These are phyloP conservation scores for Neurospora cerealis DNA, from an alignment of 495 filamentous ascomycete genomes.

Conservation along the genomic window DNA sequence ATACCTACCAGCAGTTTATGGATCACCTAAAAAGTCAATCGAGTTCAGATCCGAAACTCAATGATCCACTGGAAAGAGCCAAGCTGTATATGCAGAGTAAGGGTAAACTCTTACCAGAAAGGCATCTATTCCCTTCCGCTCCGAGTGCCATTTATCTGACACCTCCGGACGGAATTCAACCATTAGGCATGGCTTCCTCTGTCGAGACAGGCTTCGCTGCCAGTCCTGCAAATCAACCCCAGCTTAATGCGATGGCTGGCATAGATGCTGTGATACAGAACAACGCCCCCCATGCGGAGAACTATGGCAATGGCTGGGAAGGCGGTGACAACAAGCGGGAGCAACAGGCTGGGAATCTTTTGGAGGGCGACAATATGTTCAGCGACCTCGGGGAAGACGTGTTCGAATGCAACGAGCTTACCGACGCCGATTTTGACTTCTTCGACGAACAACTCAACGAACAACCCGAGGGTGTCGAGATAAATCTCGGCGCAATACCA, in stretches of 20 bases:
- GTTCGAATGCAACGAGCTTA: conserved; percentile 73
- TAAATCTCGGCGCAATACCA: conserved; percentile 18
- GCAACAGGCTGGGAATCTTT: conserved; percentile 24
- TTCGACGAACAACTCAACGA: conserved; percentile 66
- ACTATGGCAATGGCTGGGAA: conserved; percentile 26
- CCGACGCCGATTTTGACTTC: conserved; percentile 85
- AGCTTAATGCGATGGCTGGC: conserved; percentile 12
- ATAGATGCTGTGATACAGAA: conserved; percentile 17
- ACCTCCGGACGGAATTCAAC: conserved; percentile 64
- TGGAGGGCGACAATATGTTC: conserved; percentile 54
- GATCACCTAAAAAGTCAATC: too few relatives aligned
- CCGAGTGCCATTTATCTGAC: conserved; percentile 80
- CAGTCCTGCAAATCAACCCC: conserved; percentile 35
- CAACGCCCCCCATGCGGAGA: conserved; percentile 7
- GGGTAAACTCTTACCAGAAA: too few relatives aligned
- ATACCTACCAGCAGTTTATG: too few relatives aligned
- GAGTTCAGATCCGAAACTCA: too few relatives aligned
- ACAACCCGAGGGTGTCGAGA: conserved; percentile 26
- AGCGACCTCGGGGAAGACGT: conserved; percentile 63
- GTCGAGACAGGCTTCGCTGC: conserved; percentile 26
- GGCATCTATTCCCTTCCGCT: too few relatives aligned
- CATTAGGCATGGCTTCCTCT: conserved; percentile 34
- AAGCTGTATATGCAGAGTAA: too few relatives aligned
- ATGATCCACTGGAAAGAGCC: too few relatives aligned
- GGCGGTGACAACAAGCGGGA: conserved; percentile 27